Conservation (phyloP, 2,329 filamentous ascomycete species). For the Penicillium sp. region DNA sequence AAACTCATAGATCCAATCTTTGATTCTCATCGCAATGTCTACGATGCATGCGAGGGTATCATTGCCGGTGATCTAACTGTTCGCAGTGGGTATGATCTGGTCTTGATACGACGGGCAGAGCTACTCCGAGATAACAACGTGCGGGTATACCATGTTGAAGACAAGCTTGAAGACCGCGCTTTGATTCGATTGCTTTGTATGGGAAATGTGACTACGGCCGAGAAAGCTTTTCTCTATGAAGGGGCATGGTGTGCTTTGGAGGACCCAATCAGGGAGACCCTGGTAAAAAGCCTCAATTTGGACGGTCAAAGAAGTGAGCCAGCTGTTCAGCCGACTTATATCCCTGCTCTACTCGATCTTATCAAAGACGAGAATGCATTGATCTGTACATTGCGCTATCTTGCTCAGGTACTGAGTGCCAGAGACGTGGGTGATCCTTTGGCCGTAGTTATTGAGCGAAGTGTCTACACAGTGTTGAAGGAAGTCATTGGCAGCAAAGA, state of each 20-base stretch:
- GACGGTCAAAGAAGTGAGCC: conserved; percentile 12
- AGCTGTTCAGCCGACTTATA: conserved; percentile 18
- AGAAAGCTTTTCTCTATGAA: conserved; percentile 12
- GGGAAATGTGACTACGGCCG: conserved; percentile 12
- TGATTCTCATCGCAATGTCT: conserved; percentile 16
- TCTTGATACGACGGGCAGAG: conserved; percentile 11
- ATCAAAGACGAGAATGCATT: conserved; percentile 3
- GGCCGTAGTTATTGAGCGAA: conserved; percentile 15
- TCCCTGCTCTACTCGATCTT: conserved; percentile 12
- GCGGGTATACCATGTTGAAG: neutral
- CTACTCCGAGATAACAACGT: conserved; percentile 5
- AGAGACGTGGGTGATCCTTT: conserved; percentile 2
- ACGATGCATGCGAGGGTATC: conserved; percentile 17
- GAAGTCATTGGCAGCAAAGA: conserved; percentile 9
- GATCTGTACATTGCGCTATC: conserved; percentile 5
- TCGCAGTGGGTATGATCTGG: conserved; percentile 15
- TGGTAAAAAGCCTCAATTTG: conserved; percentile 10
- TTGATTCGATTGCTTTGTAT: conserved; percentile 16
- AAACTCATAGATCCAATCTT: conserved; percentile 16
- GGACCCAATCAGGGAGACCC: neutral
- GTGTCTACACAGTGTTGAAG: conserved; percentile 12
- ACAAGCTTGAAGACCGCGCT: conserved; percentile 1
- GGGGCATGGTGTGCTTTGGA: conserved; percentile 8
- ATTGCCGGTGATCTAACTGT: conserved; percentile 6
- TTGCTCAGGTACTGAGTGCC: conserved; percentile 12